Conservation (phyloP, 208 protist species). For the Leishmania tropica region DNA sequence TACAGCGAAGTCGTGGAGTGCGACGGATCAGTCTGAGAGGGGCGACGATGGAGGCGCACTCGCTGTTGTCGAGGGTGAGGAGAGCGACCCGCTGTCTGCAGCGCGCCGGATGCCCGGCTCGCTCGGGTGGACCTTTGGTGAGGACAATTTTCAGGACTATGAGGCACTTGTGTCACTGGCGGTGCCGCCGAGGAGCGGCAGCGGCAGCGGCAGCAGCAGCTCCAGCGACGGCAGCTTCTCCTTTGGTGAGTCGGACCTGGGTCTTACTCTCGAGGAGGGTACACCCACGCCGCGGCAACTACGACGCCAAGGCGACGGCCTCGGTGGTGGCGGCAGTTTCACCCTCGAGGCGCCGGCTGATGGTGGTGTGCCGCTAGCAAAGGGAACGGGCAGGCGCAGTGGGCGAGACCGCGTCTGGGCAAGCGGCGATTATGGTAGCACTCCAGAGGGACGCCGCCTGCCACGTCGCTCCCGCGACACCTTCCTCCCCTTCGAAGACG, state of each 20-base stretch:
- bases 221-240: background rate
- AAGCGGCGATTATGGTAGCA: background rate
- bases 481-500: slow-evolving; percentile 23
- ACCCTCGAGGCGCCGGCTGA: background rate
- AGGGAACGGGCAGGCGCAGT: background rate
- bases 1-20: background rate
- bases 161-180: background rate
- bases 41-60: background rate
- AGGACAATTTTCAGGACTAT: background rate
- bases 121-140: background rate
- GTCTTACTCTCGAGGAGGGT: background rate
- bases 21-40: background rate
- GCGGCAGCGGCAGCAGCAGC: background rate
- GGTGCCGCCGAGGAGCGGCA: background rate
- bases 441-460: background rate
- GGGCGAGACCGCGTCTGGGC: background rate
- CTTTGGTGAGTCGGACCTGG: background rate
- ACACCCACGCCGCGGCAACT: background rate
- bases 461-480: background rate
- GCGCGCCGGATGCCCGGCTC: background rate
- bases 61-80: background rate
- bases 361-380: background rate
- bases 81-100: background rate
- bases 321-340: background rate
- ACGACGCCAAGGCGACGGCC: background rate